Percentiles rank a stretch among this genome's conserved stretches.
phyloP scores from a whole-genome alignment of 768 basidiomycete species.

The Lactifluus hygrophoroides region DNA sequence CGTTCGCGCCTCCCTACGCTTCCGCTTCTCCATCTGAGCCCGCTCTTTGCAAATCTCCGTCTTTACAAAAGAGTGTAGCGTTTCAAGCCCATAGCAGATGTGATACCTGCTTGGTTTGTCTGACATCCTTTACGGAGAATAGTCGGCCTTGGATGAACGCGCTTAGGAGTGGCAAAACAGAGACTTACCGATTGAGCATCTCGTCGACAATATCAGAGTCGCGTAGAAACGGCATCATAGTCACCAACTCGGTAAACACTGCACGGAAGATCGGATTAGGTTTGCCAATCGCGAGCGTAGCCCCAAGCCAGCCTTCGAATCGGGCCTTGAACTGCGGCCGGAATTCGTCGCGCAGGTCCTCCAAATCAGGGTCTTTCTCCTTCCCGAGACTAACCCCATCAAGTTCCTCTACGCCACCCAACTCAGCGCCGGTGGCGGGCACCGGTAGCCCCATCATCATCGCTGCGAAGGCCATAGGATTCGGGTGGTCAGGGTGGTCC shows the following conservation, averaged over 20 bases:
- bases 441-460: slow-evolving; percentile 52
- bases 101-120: slow-evolving; percentile 48
- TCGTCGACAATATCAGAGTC: slow-evolving; percentile 45
- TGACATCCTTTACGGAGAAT: slow-evolving; percentile 43
- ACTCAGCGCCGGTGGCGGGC: slow-evolving; percentile 31
- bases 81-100: slow-evolving; percentile 43
- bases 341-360: slow-evolving; percentile 54
- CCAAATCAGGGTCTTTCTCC: slow-evolving; percentile 42
- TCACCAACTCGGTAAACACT: slow-evolving; percentile 37
- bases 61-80: slow-evolving; percentile 40
- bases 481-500: slow-evolving; percentile 28
- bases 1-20: not conserved
- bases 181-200: slow-evolving; percentile 43
- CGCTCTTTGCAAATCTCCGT: slow-evolving; percentile 37
- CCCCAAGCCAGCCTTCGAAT: slow-evolving; percentile 49
- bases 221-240: slow-evolving; percentile 50
- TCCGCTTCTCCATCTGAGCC: not conserved
- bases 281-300: slow-evolving; percentile 33
- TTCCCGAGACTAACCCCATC: slow-evolving; percentile 45
- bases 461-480: slow-evolving; percentile 55
- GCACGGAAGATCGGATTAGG: slow-evolving; percentile 31
- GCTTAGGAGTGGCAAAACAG: not conserved
- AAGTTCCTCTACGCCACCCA: slow-evolving; percentile 39
- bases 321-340: slow-evolving; percentile 47
- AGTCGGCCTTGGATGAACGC: not conserved